Percentiles rank a stretch among this genome's conserved stretches.
Conservation (phyloP, 2,329 filamentous ascomycete species). For the Microsporum audouinii region DNA sequence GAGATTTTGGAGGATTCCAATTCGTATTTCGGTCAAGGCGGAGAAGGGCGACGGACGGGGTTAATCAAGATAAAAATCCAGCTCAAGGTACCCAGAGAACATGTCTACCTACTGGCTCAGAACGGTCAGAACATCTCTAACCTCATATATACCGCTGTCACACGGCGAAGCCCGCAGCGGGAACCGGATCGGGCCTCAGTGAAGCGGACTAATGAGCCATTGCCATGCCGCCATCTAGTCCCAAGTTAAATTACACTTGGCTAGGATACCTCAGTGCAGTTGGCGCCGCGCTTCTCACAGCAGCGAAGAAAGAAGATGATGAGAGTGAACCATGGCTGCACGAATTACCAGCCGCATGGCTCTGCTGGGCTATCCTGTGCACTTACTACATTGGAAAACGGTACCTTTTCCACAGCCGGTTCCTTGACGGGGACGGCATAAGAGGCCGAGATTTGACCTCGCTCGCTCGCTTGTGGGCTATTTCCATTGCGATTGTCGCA, state of each 20-base stretch:
- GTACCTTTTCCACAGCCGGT: not conserved
- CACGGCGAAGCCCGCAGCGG: not conserved
- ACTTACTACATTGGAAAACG: not conserved
- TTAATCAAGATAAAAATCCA: not conserved
- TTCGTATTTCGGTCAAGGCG: not conserved
- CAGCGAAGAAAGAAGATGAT: not conserved
- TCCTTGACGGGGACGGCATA: not conserved
- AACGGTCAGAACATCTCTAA: not conserved
- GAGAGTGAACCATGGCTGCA: not conserved
- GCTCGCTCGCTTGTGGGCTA: not conserved
- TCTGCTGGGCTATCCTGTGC: not conserved
- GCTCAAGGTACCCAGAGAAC: not conserved
- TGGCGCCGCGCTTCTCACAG: not conserved
- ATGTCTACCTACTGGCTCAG: not conserved
- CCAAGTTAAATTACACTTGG: not conserved
- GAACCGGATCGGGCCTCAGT: slow-evolving; percentile 3
- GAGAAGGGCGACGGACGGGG: not conserved
- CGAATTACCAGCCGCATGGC: not conserved
- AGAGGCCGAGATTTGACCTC: not conserved
- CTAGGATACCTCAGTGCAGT: not conserved
- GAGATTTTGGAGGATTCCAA: not conserved
- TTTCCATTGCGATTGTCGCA: not conserved
- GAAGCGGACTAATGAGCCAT: not conserved
- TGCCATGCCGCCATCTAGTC: slow-evolving; percentile 1
- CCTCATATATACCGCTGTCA: not conserved